These are phyloP conservation scores for Penstemon davidsonii DNA, from an alignment of 257 asterid species.

Conservation along the genomic window DNA sequence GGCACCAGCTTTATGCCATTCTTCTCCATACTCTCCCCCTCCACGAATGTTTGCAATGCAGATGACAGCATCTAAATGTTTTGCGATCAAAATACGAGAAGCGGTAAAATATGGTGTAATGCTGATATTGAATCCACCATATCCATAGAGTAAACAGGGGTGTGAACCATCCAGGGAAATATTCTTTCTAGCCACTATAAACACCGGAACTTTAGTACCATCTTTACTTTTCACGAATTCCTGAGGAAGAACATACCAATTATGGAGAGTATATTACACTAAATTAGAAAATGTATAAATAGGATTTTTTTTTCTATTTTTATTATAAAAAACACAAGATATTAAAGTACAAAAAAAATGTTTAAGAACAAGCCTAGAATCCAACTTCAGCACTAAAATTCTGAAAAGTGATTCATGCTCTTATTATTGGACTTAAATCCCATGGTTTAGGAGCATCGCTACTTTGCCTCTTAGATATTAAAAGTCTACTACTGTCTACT, in stretches of 20 bases:
- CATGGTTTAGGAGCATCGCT: slow-evolving; percentile 3
- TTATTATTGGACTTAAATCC: background rate
- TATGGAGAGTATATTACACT: slow-evolving; percentile 11
- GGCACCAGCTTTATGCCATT: slow-evolving; percentile 94
- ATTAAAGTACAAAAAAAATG: background rate
- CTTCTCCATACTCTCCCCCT: slow-evolving; percentile 98
- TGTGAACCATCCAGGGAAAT: slow-evolving; percentile 77
- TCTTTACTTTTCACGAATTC: slow-evolving; percentile 84
- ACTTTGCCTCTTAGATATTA: slow-evolving; percentile 3
- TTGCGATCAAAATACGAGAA: slow-evolving; percentile 60
- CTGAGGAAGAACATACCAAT: slow-evolving; percentile 42
- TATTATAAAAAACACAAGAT: slow-evolving; percentile 1
- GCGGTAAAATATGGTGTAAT: slow-evolving; percentile 69
- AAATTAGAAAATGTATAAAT: slow-evolving; percentile 5
- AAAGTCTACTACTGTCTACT: slow-evolving; percentile 2
- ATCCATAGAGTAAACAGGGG: slow-evolving; percentile 81
- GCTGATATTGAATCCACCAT: slow-evolving; percentile 86
- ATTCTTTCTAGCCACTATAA: slow-evolving; percentile 75
- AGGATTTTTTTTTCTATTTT: slow-evolving; percentile 5
- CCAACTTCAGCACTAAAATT: background rate
- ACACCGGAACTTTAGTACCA: slow-evolving; percentile 71
- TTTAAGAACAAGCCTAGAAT: slow-evolving; percentile 1
- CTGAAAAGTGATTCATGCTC: background rate
- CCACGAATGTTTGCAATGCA: slow-evolving; percentile 95
- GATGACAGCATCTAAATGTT: slow-evolving; percentile 66